Evolutionary conservation across 306 rosid species (phyloP), one percentile per base, ranked within the genome.

Genomic region (Cicer bijugum): DNA sequence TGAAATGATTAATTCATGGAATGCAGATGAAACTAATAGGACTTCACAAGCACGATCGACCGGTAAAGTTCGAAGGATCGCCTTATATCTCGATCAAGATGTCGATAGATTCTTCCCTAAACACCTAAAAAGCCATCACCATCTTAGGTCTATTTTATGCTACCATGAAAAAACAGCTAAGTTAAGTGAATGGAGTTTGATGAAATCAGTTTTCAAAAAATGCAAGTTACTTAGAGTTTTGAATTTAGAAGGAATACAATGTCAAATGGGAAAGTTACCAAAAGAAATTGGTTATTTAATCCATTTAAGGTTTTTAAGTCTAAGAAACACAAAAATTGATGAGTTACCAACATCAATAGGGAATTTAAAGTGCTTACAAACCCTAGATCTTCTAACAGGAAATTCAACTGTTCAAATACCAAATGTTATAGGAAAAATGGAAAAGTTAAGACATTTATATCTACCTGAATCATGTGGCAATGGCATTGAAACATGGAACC

Each of bases 121-220:
- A 6, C 62, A 68, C 28, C 48, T 81, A 9, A 75, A 63, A 69
- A 55, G 53, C 33, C 69, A 78, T 67, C 79, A 15, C 40, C 84
- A 80, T 51, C 76, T 88, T 0, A 83, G 89, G 74, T 88, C 89
- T 39, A 80, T 88, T 5, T 75, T 88, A 47, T 78, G 85, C 80
- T 80, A 75, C 64, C 79, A 58, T 55, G 84, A 74, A 19, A 72
- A 76, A 39, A 6, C 39, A 1, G 47, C 69, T 12, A 52, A 9
- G 20, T 17, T 64, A 12, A 48, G 46, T 4, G 51, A 75, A 15
- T 82, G 76, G 75, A 19, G 46, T 6, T 43, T 46, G 53, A 77
- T 74, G 73, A 82, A 75, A 42, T 67, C 82, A 0, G 19, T 83
- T 82, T 82, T 67, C 77, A 85, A 52, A 1, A 82, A 82, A 10